A percentile compares a stretch with the other conserved stretches of the same genome.
These are phyloP conservation scores for Schoenoplectus triqueter DNA, from an alignment of 202 grass and related monocot genomes.

Conservation along the genomic window DNA sequence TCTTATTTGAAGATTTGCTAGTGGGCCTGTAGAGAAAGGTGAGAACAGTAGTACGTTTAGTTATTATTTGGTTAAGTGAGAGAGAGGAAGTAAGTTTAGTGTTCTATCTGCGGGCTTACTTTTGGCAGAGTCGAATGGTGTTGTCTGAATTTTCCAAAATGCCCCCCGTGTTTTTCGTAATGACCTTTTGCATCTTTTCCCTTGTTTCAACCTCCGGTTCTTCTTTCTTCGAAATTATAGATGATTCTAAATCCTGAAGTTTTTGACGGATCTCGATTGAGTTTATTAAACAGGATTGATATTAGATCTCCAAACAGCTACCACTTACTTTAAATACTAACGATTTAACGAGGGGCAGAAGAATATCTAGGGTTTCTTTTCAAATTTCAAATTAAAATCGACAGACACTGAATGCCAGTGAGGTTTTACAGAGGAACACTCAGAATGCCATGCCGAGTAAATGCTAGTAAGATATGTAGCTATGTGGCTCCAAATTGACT, in stretches of 20 bases:
- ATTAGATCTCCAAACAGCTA: constrained; percentile 24
- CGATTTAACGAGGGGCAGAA: background rate
- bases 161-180: constrained; percentile 33
- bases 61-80: constrained; percentile 49
- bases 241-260: constrained; percentile 22
- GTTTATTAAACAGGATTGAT: background rate
- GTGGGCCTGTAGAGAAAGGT: constrained; percentile 11
- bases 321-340: constrained; percentile 12
- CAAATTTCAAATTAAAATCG: constrained; percentile 21
- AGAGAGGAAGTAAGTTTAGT: constrained; percentile 45
- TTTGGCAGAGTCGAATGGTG: constrained; percentile 35
- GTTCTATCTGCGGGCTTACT: constrained; percentile 37
- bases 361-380: constrained; percentile 36
- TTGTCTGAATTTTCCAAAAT: constrained; percentile 27
- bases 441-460: background rate
- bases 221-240: constrained; percentile 30
- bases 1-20: constrained; percentile 24
- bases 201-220: background rate
- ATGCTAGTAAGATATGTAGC: background rate
- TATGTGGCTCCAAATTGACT: constrained; percentile 5
- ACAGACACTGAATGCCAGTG: background rate
- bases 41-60: constrained; percentile 24
- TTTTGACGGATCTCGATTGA: background rate
- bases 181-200: constrained; percentile 31
- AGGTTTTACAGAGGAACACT: background rate